Evolutionary conservation across 2,329 filamentous ascomycete species (phyloP).

Genomic region (Cladosporium sp.): DNA sequence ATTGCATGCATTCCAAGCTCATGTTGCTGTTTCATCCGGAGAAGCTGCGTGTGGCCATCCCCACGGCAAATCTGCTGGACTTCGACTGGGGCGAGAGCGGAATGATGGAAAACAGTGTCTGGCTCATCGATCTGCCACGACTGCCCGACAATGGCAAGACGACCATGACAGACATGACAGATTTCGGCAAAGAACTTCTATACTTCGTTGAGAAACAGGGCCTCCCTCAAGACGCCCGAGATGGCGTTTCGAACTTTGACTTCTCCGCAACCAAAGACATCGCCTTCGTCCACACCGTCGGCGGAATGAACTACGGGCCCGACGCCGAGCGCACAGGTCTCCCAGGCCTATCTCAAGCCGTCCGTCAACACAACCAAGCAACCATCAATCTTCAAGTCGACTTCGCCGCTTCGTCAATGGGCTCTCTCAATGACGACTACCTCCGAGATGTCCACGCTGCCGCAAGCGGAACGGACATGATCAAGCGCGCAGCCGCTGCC

Average conservation of each 20-base stretch:
- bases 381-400: constrained; percentile 42
- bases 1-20: constrained; percentile 89
- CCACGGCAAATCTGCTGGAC: constrained; percentile 76
- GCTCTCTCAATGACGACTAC: constrained; percentile 64
- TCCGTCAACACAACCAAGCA: constrained; percentile 57
- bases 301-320: constrained; percentile 30
- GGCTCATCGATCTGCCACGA: constrained; percentile 83
- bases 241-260: constrained; percentile 71
- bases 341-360: constrained; percentile 62
- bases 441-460: constrained; percentile 55
- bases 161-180: constrained; percentile 34
- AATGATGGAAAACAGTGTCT: constrained; percentile 81
- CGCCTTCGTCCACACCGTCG: constrained; percentile 77
- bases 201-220: constrained; percentile 64
- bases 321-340: constrained; percentile 57
- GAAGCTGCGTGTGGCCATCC: constrained; percentile 73
- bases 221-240: constrained; percentile 57
- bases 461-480: constrained; percentile 42
- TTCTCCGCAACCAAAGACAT: constrained; percentile 66
- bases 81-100: constrained; percentile 89
- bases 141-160: constrained; percentile 29
- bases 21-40: constrained; percentile 75
- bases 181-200: constrained; percentile 64
- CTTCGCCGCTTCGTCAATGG: constrained; percentile 74
- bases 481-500: constrained; percentile 3